Conservation (phyloP, 2,329 filamentous ascomycete species). For the Stylonectria norvegica region DNA sequence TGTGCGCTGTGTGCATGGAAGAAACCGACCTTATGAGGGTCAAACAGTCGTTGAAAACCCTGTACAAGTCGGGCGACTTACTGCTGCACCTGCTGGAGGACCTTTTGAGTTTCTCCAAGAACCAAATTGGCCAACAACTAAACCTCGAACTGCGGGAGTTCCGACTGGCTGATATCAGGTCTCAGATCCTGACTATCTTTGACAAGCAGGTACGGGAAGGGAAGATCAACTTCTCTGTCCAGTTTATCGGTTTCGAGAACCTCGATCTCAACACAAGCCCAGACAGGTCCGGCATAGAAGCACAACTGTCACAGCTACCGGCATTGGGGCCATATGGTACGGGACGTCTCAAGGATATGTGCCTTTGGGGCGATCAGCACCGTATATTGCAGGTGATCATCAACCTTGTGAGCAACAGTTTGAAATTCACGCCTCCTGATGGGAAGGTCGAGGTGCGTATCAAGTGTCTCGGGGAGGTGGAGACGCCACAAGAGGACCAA, state of each 20-base stretch:
- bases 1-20: constrained; percentile 90
- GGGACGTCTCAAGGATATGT: constrained; percentile 76
- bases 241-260: constrained; percentile 51
- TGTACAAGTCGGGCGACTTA: constrained; percentile 73
- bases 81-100: constrained; percentile 84
- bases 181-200: constrained; percentile 81
- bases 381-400: constrained; percentile 90
- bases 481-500: constrained; percentile 39
- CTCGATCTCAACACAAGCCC: constrained; percentile 27
- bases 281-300: constrained; percentile 33
- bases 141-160: constrained; percentile 84
- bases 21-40: constrained; percentile 76
- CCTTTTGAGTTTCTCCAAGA: constrained; percentile 88
- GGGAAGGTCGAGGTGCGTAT: constrained; percentile 76
- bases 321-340: constrained; percentile 62
- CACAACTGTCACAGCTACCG: constrained; percentile 48
- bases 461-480: constrained; percentile 63
- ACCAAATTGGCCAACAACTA: constrained; percentile 84
- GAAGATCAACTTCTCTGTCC: constrained; percentile 68
- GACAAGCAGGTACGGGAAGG: constrained; percentile 84
- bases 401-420: constrained; percentile 85
- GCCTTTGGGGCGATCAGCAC: constrained; percentile 89
- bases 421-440: constrained; percentile 81
- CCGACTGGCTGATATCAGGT: constrained; percentile 74
- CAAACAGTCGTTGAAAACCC: constrained; percentile 78